Conservation (phyloP, 2,329 filamentous ascomycete species). For the Zymoseptoria passerinii region DNA sequence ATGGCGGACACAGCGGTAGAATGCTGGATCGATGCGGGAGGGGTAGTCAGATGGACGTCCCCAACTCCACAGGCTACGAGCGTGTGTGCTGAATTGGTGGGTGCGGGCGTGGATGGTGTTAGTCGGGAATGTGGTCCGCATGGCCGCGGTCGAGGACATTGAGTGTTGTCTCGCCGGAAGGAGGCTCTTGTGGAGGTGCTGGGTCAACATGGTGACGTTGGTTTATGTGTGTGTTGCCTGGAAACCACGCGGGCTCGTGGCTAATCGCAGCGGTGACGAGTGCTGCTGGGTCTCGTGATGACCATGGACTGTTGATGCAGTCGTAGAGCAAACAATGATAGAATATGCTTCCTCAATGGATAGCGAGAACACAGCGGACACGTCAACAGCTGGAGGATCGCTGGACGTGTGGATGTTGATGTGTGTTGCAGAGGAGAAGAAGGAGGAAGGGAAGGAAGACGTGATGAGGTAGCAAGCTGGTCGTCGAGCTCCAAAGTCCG, state of each 20-base stretch:
- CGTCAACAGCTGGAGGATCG: background rate
- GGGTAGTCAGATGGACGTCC: constrained; percentile 18
- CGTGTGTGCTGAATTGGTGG: constrained; percentile 2
- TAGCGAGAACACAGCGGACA: background rate
- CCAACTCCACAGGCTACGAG: constrained; percentile 23
- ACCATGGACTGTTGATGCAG: background rate
- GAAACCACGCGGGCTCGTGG: background rate
- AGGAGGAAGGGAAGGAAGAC: background rate
- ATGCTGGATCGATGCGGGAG: constrained; percentile 27
- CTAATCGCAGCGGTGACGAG: background rate
- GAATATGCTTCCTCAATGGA: background rate
- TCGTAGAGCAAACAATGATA: background rate
- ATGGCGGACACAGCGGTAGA: constrained; percentile 22
- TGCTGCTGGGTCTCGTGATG: background rate
- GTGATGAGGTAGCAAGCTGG: background rate
- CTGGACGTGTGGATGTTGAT: background rate
- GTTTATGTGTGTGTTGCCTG: background rate
- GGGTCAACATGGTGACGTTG: constrained; percentile 19
- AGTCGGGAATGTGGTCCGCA: constrained; percentile 7
- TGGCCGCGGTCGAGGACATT: constrained; percentile 8
- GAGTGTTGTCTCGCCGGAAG: constrained; percentile 8
- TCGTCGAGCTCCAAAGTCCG: background rate
- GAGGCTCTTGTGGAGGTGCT: constrained; percentile 19
- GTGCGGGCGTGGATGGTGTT: constrained; percentile 9
- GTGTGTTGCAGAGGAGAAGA: background rate